phyloP scores from a whole-genome alignment of 2,329 filamentous ascomycete species.

The Madurella mycetomatis region DNA sequence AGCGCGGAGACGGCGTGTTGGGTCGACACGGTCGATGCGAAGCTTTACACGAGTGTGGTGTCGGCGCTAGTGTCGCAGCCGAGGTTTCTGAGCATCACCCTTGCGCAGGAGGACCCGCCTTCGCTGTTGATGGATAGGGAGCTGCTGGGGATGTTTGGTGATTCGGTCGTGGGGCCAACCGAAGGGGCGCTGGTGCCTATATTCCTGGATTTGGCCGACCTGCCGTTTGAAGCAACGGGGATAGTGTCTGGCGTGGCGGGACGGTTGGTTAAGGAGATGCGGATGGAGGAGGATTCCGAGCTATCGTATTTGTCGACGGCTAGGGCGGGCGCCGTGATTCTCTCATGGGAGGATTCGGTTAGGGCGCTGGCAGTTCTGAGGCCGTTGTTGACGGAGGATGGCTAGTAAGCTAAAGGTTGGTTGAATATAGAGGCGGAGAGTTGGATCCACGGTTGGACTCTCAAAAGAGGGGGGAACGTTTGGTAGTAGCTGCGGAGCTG shows the following conservation, averaged over 20 bases:
- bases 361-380: constrained; percentile 68
- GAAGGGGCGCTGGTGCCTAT: constrained; percentile 76
- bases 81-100: constrained; percentile 68
- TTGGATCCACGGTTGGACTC: neutral
- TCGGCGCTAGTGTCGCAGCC: constrained; percentile 59
- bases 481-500: neutral
- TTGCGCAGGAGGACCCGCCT: constrained; percentile 68
- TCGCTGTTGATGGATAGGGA: constrained; percentile 68
- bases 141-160: constrained; percentile 62
- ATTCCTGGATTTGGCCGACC: constrained; percentile 73
- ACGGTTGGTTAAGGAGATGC: constrained; percentile 69
- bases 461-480: neutral
- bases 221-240: constrained; percentile 84
- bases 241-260: constrained; percentile 94
- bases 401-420: neutral
- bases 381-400: constrained; percentile 42
- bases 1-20: constrained; percentile 32
- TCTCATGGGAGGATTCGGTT: constrained; percentile 69
- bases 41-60: constrained; percentile 59
- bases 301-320: constrained; percentile 90
- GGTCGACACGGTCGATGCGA: constrained; percentile 58
- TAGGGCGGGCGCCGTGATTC: constrained; percentile 81
- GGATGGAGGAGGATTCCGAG: constrained; percentile 45
- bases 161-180: constrained; percentile 70
- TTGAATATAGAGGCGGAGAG: neutral